A percentile compares a stretch with the other conserved stretches of the same genome.
These are phyloP conservation scores for Forsythia viridissima DNA, from an alignment of 257 asterid species.

Conservation along the genomic window DNA sequence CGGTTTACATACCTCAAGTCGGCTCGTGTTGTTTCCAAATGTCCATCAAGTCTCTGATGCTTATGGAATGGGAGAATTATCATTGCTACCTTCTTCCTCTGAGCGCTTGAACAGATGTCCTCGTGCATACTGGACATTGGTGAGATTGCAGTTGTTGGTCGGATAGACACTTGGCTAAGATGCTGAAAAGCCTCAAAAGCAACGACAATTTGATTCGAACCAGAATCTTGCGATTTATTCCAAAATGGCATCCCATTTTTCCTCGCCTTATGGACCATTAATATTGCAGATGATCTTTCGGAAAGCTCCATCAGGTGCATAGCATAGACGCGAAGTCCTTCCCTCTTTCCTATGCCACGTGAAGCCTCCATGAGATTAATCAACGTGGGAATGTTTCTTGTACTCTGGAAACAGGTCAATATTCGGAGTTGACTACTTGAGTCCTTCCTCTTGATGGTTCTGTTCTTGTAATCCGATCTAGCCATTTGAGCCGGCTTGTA, in stretches of 20 bases:
- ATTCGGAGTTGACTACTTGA: slow-evolving; percentile 48
- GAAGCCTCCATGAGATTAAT: slow-evolving; percentile 72
- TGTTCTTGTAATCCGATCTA: slow-evolving; percentile 42
- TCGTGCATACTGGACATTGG: slow-evolving; percentile 66
- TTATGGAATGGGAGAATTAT: slow-evolving; percentile 68
- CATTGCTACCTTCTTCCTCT: slow-evolving; percentile 51
- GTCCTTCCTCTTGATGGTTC: slow-evolving; percentile 59
- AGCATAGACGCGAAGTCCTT: slow-evolving; percentile 65
- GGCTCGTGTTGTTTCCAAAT: slow-evolving; percentile 55
- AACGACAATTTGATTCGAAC: slow-evolving; percentile 48
- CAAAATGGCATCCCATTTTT: slow-evolving; percentile 69
- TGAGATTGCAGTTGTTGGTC: slow-evolving; percentile 69
- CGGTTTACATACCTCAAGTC: slow-evolving; percentile 58
- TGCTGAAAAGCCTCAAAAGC: slow-evolving; percentile 72
- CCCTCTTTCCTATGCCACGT: slow-evolving; percentile 58
- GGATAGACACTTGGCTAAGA: slow-evolving; percentile 64
- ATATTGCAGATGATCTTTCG: slow-evolving; percentile 68
- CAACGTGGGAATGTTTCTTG: slow-evolving; percentile 52
- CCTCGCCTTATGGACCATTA: slow-evolving; percentile 71
- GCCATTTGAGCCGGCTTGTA: slow-evolving; percentile 60
- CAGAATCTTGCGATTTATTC: slow-evolving; percentile 40
- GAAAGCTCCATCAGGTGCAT: slow-evolving; percentile 85
- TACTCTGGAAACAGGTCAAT: slow-evolving; percentile 59
- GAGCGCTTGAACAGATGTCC: slow-evolving; percentile 58
- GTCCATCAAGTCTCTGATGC: slow-evolving; percentile 64